Percentiles rank a stretch among this genome's conserved stretches.
These are phyloP conservation scores for Venturia asperata DNA, from an alignment of 2,329 filamentous ascomycete genomes.

Conservation along the genomic window DNA sequence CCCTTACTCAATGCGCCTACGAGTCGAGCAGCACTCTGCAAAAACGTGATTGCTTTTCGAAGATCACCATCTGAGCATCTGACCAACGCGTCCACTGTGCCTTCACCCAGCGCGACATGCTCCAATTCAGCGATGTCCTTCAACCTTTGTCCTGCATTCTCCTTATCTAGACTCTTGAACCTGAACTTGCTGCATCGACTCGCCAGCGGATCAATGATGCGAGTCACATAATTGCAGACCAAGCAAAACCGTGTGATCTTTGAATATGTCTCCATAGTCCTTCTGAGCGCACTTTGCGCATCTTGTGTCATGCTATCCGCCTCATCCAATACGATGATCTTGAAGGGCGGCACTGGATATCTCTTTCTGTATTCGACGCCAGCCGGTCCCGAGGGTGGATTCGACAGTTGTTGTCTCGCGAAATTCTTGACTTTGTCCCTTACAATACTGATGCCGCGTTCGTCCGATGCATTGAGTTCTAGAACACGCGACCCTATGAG, in stretches of 20 bases:
- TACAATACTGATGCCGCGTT: conserved; percentile 94
- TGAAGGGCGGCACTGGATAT: conserved; percentile 95
- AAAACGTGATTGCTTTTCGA: conserved; percentile 88
- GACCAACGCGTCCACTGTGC: conserved; percentile 77
- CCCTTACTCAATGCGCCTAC: conserved; percentile 56
- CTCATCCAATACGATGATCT: conserved; percentile 97
- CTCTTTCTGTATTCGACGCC: conserved; percentile 52
- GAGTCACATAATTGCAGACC: conserved; percentile 96
- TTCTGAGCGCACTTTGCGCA: conserved; percentile 81
- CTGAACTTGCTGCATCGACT: conserved; percentile 93
- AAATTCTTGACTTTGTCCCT: conserved; percentile 98
- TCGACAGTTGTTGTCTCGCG: conserved; percentile 86
- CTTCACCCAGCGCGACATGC: conserved; percentile 66
- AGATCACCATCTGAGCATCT: conserved; percentile 88
- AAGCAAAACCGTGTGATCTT: conserved; percentile 96
- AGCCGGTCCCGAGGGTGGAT: conserved; percentile 61
- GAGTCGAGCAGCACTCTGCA: conserved; percentile 88
- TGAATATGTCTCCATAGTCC: conserved; percentile 97
- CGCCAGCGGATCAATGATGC: conserved; percentile 94
- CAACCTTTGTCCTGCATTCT: conserved; percentile 71
- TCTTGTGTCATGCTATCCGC: conserved; percentile 99
- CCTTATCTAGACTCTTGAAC: conserved; percentile 91
- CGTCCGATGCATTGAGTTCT: conserved; percentile 97
- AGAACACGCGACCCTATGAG: conserved; percentile 92
- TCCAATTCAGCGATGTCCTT: conserved; percentile 77